These are phyloP conservation scores for Trametes cingulata DNA, from an alignment of 768 basidiomycete species.

Conservation along the genomic window DNA sequence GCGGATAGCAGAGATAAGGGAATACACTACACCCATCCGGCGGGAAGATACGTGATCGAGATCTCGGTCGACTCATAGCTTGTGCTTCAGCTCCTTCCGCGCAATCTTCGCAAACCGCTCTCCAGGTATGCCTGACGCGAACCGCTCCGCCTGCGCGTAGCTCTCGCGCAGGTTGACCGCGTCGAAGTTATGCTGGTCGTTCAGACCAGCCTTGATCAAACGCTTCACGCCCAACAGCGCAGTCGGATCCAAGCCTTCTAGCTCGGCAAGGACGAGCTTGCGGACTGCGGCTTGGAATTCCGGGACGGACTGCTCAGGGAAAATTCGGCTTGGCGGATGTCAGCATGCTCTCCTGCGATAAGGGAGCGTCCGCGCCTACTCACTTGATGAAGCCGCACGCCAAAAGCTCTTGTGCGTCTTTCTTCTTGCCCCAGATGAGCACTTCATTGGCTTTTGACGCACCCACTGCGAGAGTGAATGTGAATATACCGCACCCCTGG, in stretches of 20 bases:
- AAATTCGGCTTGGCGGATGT: constrained; percentile 49
- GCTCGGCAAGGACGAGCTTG: constrained; percentile 48
- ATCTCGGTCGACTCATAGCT: constrained; percentile 41
- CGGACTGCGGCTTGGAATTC: constrained; percentile 57
- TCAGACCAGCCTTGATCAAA: constrained; percentile 54
- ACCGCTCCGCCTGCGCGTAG: constrained; percentile 67
- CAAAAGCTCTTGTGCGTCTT: constrained; percentile 56
- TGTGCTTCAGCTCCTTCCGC: constrained; percentile 65
- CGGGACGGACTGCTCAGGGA: constrained; percentile 51
- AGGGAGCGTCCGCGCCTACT: constrained; percentile 40
- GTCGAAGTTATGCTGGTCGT: constrained; percentile 65
- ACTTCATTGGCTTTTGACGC: constrained; percentile 70
- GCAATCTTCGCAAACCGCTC: constrained; percentile 58
- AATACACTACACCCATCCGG: background rate
- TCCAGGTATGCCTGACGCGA: constrained; percentile 59
- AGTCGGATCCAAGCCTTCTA: constrained; percentile 56
- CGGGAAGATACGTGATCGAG: background rate
- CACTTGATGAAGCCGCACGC: constrained; percentile 72
- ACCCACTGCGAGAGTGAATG: constrained; percentile 50
- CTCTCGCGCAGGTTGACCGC: constrained; percentile 68
- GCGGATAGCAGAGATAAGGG: constrained; percentile 3
- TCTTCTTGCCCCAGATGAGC: constrained; percentile 69
- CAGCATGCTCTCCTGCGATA: constrained; percentile 6
- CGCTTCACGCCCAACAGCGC: constrained; percentile 55
- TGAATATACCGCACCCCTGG: background rate